Base-by-base conservation (phyloP, 768 basidiomycete species). In the Calocera viscosa region DNA sequence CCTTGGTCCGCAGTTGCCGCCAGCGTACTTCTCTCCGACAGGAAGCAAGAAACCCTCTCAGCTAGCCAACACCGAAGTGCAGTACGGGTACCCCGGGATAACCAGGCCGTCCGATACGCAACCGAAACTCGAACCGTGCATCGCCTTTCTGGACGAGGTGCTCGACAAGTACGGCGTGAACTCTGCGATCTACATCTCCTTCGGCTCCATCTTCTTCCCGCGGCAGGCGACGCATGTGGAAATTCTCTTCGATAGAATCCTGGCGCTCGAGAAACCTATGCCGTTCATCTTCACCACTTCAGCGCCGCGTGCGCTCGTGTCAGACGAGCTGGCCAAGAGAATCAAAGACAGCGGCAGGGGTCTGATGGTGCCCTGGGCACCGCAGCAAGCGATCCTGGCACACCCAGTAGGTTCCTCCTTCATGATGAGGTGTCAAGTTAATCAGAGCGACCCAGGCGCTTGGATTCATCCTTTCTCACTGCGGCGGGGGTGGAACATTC, bases 321-420 rank as follows among this genome's bases (percentile, higher is more conserved):
- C 73, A 7, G 70, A 72, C 14, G 65, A 69, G 5, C 26, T 73
- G 17, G 53, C 34, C n/a, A 28, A 68, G 60, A 72, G 68, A 53
- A 65, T 72, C 8, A 32, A 66, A 26, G 40, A 49, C 11, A 71
- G 68, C 10, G 70, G 70, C 17, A 33, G 68, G 30, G 74, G 72
- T 1, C 1, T 73, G 17, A 47, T 74, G 24, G 67, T 72, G 11
- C 65, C 68, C 0, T 74, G 72, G 74, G 64, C 71, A 1, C 74
- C 74, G 5, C 74, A 74, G 43, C 72, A 74, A 53, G 35, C 35
- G 35, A 38, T 47, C 43, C 24, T 47, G 43, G 43, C 43, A 8
- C 43, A 47, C 24, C 43, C 43, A 19, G 43, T 47, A 19, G 3
- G 19, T 19, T 3, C 24, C 43, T 7, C 24, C 24, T 17, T 24